Percentiles rank a stretch among this genome's conserved stretches.
phyloP scores from a whole-genome alignment of 2,329 filamentous ascomycete genomes.

The Penicillium sp. region DNA sequence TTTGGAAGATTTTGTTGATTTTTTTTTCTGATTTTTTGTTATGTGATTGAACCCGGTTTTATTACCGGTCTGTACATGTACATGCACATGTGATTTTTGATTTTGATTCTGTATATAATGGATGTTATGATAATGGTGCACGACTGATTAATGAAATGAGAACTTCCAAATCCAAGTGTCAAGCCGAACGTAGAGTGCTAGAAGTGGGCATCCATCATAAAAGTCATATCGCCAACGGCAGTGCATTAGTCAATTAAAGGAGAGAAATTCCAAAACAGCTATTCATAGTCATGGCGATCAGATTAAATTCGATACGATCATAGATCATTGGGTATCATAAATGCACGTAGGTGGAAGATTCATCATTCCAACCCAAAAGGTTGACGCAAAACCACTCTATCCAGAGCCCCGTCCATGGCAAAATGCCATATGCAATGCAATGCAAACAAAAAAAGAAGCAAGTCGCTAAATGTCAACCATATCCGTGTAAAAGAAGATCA shows the following conservation, averaged over 20 bases:
- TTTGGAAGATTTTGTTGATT: background rate
- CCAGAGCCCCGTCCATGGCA: background rate
- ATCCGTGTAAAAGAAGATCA: background rate
- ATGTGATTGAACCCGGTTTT: background rate
- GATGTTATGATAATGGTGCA: slow-evolving; percentile 10
- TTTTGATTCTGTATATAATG: slow-evolving; percentile 11
- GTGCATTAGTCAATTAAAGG: background rate
- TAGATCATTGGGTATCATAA: slow-evolving; percentile 18
- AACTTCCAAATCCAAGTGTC: background rate
- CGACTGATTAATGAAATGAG: slow-evolving; percentile 13
- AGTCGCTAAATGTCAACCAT: background rate
- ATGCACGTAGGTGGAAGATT: background rate
- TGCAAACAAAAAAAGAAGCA: background rate
- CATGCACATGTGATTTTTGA: background rate
- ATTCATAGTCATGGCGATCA: background rate
- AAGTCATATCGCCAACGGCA: background rate
- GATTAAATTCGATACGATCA: background rate
- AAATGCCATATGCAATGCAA: slow-evolving; percentile 5
- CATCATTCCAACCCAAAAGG: background rate
- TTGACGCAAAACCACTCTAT: background rate
- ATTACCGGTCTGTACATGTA: slow-evolving; percentile 1
- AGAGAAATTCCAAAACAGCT: background rate
- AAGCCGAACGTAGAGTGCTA: background rate
- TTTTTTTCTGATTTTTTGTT: background rate
- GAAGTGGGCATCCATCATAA: background rate